Evolutionary conservation across 1,284 basidiomycete species (phyloP), one percentile per base, ranked within the genome.

Genomic region (Leccinum variabile): DNA sequence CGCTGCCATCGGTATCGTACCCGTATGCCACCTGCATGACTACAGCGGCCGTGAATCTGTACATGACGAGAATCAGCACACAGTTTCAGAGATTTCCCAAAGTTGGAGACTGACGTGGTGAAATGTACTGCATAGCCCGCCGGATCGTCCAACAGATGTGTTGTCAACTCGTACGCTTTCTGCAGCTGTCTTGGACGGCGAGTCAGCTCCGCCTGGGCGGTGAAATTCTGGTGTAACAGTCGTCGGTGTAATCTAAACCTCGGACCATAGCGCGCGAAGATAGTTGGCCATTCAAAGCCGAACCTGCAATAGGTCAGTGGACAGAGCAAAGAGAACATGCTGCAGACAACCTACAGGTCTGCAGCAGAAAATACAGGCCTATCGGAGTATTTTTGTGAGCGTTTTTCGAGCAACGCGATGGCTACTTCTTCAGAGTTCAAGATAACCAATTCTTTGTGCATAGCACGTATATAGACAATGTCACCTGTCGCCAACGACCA

Each of bases 401-500:
- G 2, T 18, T 65, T 63, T 8, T 72, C 70, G 9, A 70, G 57
- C 39, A 72, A 32, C 0, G 53, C 61, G 2, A 37, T 50, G 10
- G 70, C 67, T 7, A 62, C 63, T 7, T 59, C 22, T 37, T 70
- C 63, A 32, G 69, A 65, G 59, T 65, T 67, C 25, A 72, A 18
- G 3, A 69, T 25, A 18, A 70, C 53, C 11, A 65, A 44, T 1
- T 69, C 59, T 39, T 65, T 57, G 14, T 41, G 46, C 22, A 72
- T 30, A 3, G 68, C n/a, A 1, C 55, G 49, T 0, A 44, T 54
- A 18, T 66, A 60, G 9, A 72, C 22, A 11, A 50, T 22, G 22
- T 30, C 49, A 22, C 25, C 49, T 50, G 49, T 50, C 18, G 6
- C 7, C n/a, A 11, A 46, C n/a, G 44, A 37, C 30, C 30, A 30